These are phyloP conservation scores for Lathyrus sativus DNA, from an alignment of 306 rosid genomes.

Conservation along the genomic window DNA sequence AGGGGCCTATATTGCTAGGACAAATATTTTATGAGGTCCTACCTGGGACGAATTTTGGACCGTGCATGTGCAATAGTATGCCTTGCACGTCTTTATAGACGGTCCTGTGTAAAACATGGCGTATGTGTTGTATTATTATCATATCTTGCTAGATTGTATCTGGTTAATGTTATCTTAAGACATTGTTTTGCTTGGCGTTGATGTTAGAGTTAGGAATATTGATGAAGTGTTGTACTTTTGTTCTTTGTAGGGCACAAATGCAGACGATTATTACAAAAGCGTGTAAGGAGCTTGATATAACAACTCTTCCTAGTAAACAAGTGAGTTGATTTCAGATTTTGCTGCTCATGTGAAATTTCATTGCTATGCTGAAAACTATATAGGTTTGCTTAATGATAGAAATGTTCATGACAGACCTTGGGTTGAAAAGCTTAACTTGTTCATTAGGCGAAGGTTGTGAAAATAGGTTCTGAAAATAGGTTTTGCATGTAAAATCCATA, in stretches of 20 bases:
- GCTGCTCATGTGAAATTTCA: background rate
- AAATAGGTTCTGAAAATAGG: no score
- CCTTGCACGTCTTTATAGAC: no score
- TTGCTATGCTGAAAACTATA: background rate
- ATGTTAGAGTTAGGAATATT: conserved; percentile 10
- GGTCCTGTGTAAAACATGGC: background rate
- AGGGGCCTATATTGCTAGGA: no score
- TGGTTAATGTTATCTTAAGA: background rate
- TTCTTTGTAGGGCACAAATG: conserved; percentile 88
- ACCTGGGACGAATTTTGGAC: no score
- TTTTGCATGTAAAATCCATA: no score
- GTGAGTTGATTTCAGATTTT: conserved; percentile 47
- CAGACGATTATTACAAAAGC: conserved; percentile 95
- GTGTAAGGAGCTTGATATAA: conserved; percentile 81
- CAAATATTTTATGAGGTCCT: no score
- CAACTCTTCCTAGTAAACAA: conserved; percentile 87
- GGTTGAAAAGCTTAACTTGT: conserved; percentile 11
- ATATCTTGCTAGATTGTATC: background rate
- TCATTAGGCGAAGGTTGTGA: conserved; percentile 3
- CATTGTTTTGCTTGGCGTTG: background rate
- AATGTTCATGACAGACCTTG: background rate
- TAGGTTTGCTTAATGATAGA: conserved; percentile 2
- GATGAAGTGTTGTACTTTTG: background rate
- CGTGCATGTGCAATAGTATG: no score
- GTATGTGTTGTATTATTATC: background rate